These are phyloP conservation scores for Sporothrix mexicana DNA, from an alignment of 2,329 filamentous ascomycete species.

Conservation along the genomic window DNA sequence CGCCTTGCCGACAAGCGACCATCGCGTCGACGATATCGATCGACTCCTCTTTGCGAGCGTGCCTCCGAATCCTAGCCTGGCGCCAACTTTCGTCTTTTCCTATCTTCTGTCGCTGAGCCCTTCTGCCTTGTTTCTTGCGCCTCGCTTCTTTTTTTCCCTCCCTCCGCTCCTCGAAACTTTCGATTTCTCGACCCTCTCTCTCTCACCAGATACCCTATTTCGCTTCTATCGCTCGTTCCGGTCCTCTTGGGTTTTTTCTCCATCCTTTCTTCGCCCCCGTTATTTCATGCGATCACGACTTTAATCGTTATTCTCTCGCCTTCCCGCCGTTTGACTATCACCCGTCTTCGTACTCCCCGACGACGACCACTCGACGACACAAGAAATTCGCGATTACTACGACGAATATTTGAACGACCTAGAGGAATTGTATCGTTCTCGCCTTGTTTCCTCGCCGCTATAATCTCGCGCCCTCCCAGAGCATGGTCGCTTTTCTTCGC, in stretches of 20 bases:
- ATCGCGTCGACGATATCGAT: constrained; percentile 8
- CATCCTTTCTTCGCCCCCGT: not conserved
- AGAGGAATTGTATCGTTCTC: not conserved
- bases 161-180: not conserved
- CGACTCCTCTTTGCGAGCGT: not conserved
- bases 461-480: not conserved
- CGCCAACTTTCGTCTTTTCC: constrained; percentile 21
- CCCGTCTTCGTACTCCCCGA: not conserved
- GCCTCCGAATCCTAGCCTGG: not conserved
- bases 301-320: not conserved
- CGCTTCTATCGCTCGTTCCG: not conserved
- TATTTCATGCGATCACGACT: not conserved
- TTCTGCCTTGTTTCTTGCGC: constrained; percentile 11
- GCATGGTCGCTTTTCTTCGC: constrained; percentile 7
- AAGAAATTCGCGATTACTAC: not conserved
- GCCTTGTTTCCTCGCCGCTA: not conserved
- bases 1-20: not conserved
- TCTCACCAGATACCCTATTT: constrained; percentile 14
- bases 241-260: not conserved
- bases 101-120: not conserved
- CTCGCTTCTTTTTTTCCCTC: not conserved
- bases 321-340: not conserved
- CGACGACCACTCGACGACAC: constrained; percentile 16
- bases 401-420: not conserved
- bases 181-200: not conserved